Evolutionary conservation across 495 filamentous ascomycete genomes (phyloP), one percentile per base, ranked within the genome.

Genomic region (Penicillium robsamsonii): DNA sequence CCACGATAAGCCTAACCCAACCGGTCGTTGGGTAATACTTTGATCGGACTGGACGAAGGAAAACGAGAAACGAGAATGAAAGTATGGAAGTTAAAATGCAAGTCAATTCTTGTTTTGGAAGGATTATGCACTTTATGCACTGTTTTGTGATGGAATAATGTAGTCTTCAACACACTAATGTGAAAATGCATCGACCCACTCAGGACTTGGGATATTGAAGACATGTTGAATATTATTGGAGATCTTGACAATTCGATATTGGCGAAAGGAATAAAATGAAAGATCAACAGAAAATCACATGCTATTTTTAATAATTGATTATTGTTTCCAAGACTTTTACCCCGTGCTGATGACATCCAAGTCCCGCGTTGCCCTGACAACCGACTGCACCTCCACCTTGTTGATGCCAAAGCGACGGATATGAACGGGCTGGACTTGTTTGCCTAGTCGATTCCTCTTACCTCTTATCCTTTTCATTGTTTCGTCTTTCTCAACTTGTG

Each of bases 321-420:
- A 51, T 41, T 41, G n/a, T 13, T 29, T 27, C 13, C 31, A 47
- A 12, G 24, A 10, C 15, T 50, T 33, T 38, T 38, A 46, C 59
- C 58, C 62, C 62, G 49, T 62, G 58, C 58, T 55, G 57, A 37
- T 41, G 10, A 37, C 31, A 35, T 7, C 35, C n/a, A 51, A 40
- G 7, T 11, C 15, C 42, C 22, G 27, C 27, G 70, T 72, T 72
- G 68, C 64, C 68, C 51, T 49, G 68, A 65, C 57, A 64, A 72
- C 68, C 30, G 35, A 45, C 46, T 59, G 55, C 65, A 61, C 61
- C 57, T 63, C 63, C 64, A 64, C 61, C 46, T 61, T 64, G 64
- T 66, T 64, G 64, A 66, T 59, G 22, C 42, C 22, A 50, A 13
- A 40, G 45, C 41, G 46, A 47, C 58, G 50, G 64, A 62, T n/a